Percentiles rank a stretch among this genome's conserved stretches.
phyloP scores from a whole-genome alignment of 2,329 filamentous ascomycete genomes.

The Talaromyces pinophilus region DNA sequence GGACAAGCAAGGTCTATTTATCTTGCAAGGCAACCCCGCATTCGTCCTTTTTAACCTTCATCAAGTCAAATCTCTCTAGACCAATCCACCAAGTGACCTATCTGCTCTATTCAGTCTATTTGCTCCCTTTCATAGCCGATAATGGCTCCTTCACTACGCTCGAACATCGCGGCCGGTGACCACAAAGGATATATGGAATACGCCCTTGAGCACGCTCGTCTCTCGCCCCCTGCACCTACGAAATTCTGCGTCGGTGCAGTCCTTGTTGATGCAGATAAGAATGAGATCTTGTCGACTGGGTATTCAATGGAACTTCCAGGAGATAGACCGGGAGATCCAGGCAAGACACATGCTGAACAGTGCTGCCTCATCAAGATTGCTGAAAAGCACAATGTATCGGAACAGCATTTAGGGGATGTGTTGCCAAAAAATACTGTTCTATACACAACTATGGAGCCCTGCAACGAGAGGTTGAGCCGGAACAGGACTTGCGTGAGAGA shows the following conservation, averaged over 20 bases:
- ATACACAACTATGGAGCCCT: background rate
- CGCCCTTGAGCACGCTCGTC: constrained; percentile 25
- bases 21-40: no score
- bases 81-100: no score
- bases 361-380: background rate
- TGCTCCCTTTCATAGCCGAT: background rate
- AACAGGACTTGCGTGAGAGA: background rate
- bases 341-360: background rate
- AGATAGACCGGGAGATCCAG: background rate
- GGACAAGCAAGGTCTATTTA: no score
- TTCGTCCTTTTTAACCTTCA: no score
- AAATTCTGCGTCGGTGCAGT: background rate
- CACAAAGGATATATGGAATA: constrained; percentile 45
- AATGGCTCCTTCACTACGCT: background rate
- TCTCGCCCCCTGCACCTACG: background rate
- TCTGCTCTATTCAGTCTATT: background rate
- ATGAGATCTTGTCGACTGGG: background rate
- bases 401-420: background rate
- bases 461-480: background rate
- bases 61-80: no score
- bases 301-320: background rate
- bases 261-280: background rate
- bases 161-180: constrained; percentile 32
- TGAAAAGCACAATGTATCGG: background rate
- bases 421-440: background rate